Base-by-base conservation (phyloP, 1,284 basidiomycete species). In the Apiotrichum porosum region DNA sequence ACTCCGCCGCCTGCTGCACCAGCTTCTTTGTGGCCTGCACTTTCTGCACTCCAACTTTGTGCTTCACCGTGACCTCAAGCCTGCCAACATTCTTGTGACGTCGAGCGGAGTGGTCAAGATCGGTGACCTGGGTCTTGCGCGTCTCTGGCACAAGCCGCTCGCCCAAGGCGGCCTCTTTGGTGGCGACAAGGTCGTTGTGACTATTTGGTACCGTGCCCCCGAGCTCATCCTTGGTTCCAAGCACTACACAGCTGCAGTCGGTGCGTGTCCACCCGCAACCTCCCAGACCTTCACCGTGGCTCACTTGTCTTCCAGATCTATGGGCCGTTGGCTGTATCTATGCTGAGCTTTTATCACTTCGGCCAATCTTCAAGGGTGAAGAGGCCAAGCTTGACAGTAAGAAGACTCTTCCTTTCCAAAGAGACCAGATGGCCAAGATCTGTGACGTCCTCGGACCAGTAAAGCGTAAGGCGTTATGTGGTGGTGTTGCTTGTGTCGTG, bases 291-390 rank as follows among this genome's bases (percentile, higher is more conserved):
- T n/a, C n/a, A n/a, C n/a, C n/a, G n/a, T n/a, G n/a, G n/a, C n/a
- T n/a, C n/a, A n/a, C n/a, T n/a, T n/a, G n/a, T n/a, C 51, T 28
- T 6, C 4, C 51, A 73, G 91, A 95, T 63, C 83, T 88, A 49
- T 97, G 94, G 94, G 91, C 93, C 6, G 83, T 97, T 3, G 94
- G 93, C 0, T 98, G 94, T 66, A 95, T 98, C 46, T 86, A 94
- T 75, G 95, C 93, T 3, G 95, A 99, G 70, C 76, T 99, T 18
- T 81, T 95, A 0, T 92, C 88, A 49, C 74, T 97, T 15, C 77
- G 94, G 9, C 95, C 95, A 0, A 97, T 99, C 60, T 99, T 98
- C 79, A 99, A 98, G 69, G 95, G 95, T 13, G 95, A 99, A 70
- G 95, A 98, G 72, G 94, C 93, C 6, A 97, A 97, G 71, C 75